These are phyloP conservation scores for Lipomyces spencermartinsiae DNA, from an alignment of 805 yeast species.

Conservation along the genomic window DNA sequence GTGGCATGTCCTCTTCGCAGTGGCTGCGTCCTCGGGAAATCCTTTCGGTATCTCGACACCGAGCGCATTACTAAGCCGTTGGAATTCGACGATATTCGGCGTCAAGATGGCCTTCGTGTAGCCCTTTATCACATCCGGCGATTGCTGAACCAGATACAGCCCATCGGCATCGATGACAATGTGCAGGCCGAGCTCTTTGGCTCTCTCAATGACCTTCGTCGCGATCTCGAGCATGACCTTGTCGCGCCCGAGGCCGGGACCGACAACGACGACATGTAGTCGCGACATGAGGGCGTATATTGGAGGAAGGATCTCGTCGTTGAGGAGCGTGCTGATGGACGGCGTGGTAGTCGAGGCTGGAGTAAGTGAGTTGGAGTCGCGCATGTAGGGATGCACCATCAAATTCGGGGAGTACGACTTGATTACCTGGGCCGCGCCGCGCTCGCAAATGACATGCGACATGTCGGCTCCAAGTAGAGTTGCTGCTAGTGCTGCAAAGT, in stretches of 20 bases:
- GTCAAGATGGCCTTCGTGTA: conserved; percentile 73
- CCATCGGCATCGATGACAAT: conserved; percentile 92
- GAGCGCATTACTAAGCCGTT: conserved; percentile 55
- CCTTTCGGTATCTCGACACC: conserved; percentile 14
- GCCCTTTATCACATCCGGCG: conserved; percentile 61
- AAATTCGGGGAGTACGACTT: conserved; percentile 89
- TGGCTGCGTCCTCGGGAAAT: conserved; percentile 12
- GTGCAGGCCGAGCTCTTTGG: conserved; percentile 65
- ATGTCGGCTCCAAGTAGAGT: conserved; percentile 87
- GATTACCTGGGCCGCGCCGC: conserved; percentile 76
- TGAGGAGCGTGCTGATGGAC: conserved; percentile 33
- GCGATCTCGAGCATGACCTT: conserved; percentile 65
- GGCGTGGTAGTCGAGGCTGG: conserved; percentile 4
- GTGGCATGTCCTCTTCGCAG: conserved; percentile 39
- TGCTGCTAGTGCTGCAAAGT: conserved; percentile 83
- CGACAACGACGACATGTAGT: conserved; percentile 82
- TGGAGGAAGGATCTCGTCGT: conserved; percentile 56
- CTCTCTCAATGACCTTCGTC: conserved; percentile 61
- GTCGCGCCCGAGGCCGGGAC: conserved; percentile 95
- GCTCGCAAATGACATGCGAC: conserved; percentile 87
- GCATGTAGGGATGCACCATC: conserved; percentile 93
- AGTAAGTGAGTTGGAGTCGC: conserved; percentile 49
- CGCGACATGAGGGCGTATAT: conserved; percentile 63
- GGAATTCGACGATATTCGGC: conserved; percentile 88
- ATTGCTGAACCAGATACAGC: conserved; percentile 65